Base-by-base conservation (phyloP, 163 green algal species). In the Scenedesmus sp. region DNA sequence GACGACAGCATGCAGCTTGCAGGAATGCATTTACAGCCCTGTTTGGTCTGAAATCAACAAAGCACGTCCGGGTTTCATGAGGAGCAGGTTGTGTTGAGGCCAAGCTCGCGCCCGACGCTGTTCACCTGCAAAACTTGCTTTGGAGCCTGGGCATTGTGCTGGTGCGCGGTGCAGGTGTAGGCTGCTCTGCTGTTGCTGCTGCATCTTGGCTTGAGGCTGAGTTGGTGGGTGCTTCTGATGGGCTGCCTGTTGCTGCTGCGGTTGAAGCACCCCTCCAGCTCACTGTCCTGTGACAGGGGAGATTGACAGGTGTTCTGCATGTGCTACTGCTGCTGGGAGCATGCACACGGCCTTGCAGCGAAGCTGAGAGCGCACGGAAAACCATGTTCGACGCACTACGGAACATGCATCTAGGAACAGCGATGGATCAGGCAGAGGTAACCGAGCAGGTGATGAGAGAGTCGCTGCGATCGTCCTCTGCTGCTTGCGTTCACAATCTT, bases 101-200 rank as follows among this genome's bases (percentile, higher is more conserved):
- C 16, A 76, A 20, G 66, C 3, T 20, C 62, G 20, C 26, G 66
- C 23, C 15, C 12, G 2, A 79, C 23, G 23, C 20, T 23, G 23
- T 79, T 79, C 20, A 90, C 87, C 87, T 91, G 87, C 88, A 92
- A 52, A 92, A 92, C 76, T 83, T 92, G 79, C 81, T 89, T 73
- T 92, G 87, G 0, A 85, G 15, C 59, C 34, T 85, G 5, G 60
- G 87, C 60, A 77, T 34, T n/a, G 60, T 60, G 60, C 84, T 76
- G 62, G 15, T 55, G 84, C 60, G 62, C 13, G 54, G 84, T 46
- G 57, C 62, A 56, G 84, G 23, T 26, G 20, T 73, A 9, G 20
- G 23, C 83, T 88, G 57, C 70, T 79, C 70, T 79, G 70, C 3
- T 84, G 46, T 34, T 84, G 77, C 77, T 84, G 77, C 34, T 84